Base-by-base conservation (phyloP, 148 eudicot genomes). In the Rhododendron griersonianum region DNA sequence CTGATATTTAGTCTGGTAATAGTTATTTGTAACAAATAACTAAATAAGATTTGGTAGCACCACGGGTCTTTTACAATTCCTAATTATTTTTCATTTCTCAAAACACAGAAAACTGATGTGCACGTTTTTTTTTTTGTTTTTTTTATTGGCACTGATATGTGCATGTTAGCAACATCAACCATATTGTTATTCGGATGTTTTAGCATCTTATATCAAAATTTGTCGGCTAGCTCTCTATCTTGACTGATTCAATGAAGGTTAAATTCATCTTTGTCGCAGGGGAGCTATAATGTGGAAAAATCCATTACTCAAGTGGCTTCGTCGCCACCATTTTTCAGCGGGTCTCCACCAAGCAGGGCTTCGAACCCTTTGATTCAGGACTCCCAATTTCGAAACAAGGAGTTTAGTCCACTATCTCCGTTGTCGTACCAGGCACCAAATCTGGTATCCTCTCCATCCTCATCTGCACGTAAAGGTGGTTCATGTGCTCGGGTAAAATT, bases 281-380 rank as follows among this genome's bases (percentile, higher is more conserved):
- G 91, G 67, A 86, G 85, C 75, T 85, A 81, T 73, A 89, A 87
- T 53, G 83, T 65, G 2, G 93, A 91, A 45, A 89, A 78, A 81
- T 84, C 94, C 33, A 55, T 82, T 55, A 80, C 80, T 47, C 89
- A 88, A 82, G 86, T 90, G 78, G 90, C 92, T 82, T 87, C 91
- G 37, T 91, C 98, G 41, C 98, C 98, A 7, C 95, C 95, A 69
- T 94, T 92, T 87, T 94, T 89, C 81, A 74, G 67, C n/a, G 95
- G 98, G 44, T 94, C 98, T 35, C 98, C 98, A 10, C 98, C 98
- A 3, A 90, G 69, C 48, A 90, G 98, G 89, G 93, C 91, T 23
- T 91, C 94, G 1, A 94, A 94, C 81, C 98, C 95, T 6, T 69
- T 93, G 41, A 90, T 94, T 39, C 93, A 92, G 78, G 98, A 94